Percentiles rank a stretch among this genome's conserved stretches.
Conservation (phyloP, 2,329 filamentous ascomycete species). For the Pseudogymnoascus sp. region DNA sequence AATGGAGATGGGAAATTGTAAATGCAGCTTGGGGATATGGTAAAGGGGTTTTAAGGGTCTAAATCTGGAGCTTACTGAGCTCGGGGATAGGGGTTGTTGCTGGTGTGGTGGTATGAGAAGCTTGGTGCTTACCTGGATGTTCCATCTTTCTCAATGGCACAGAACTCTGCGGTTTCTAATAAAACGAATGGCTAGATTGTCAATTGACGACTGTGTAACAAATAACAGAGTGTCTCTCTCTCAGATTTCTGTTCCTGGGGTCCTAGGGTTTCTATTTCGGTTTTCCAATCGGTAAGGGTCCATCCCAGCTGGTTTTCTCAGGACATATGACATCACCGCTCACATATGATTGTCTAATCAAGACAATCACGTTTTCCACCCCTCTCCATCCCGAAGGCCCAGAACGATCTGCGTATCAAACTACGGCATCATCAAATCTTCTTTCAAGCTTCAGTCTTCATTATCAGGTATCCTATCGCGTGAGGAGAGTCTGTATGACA, state of each 20-base stretch:
- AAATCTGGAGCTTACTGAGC: background rate
- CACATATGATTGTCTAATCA: constrained; percentile 4
- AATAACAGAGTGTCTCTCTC: too few relatives aligned
- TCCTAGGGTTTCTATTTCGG: background rate
- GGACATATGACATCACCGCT: background rate
- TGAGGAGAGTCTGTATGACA: constrained; percentile 4
- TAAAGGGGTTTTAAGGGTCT: background rate
- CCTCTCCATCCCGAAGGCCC: background rate
- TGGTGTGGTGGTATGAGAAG: background rate
- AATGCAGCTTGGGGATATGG: background rate
- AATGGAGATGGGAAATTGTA: background rate
- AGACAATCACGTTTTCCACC: background rate
- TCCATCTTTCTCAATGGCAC: background rate
- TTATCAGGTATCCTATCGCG: constrained; percentile 8
- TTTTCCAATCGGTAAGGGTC: background rate
- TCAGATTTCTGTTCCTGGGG: background rate
- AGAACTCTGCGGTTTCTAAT: background rate
- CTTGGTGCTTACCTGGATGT: background rate
- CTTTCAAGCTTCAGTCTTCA: background rate
- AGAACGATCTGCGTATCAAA: background rate
- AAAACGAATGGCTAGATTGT: background rate
- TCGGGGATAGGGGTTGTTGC: background rate
- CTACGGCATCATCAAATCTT: background rate
- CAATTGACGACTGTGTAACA: background rate
- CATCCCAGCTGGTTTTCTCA: background rate